Evolutionary conservation across 192 early-diverging fungal genomes (phyloP).

Genomic region (Umbelopsis ramanniana): DNA sequence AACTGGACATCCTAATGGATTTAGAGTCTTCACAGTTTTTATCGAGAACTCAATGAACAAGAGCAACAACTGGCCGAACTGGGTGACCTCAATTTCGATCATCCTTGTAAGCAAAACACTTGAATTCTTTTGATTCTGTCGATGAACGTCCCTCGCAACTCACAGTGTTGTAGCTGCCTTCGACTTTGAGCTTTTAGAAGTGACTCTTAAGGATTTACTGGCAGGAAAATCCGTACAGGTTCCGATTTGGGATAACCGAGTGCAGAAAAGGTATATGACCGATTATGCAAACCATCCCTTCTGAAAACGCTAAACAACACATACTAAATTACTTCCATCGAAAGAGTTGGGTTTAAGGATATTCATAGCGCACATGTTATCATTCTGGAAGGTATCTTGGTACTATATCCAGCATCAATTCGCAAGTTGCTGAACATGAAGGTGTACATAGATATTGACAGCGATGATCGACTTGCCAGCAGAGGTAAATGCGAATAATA

Average conservation of each 20-base stretch:
- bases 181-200: constrained; percentile 72
- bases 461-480: constrained; percentile 71
- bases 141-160: neutral
- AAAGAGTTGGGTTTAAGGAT: constrained; percentile 29
- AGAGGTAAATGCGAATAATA: constrained; percentile 35
- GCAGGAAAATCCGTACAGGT: constrained; percentile 53
- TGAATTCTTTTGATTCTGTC: neutral
- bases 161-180: constrained; percentile 58
- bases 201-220: constrained; percentile 54
- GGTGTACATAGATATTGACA: constrained; percentile 86
- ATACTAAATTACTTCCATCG: neutral
- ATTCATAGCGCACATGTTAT: constrained; percentile 65
- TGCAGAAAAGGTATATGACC: constrained; percentile 46
- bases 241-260: constrained; percentile 68
- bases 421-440: constrained; percentile 76
- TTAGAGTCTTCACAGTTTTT: constrained; percentile 66
- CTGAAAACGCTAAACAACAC: no score
- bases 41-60: constrained; percentile 57
- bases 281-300: neutral
- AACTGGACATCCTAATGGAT: constrained; percentile 29
- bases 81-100: constrained; percentile 70
- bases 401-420: constrained; percentile 71
- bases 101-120: constrained; percentile 49
- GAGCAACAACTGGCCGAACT: constrained; percentile 53
- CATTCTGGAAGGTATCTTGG: constrained; percentile 79